Evolutionary conservation across 2,329 filamentous ascomycete genomes (phyloP), one percentile per base, ranked within the genome.

Genomic region (Colletotrichum falcatum): DNA sequence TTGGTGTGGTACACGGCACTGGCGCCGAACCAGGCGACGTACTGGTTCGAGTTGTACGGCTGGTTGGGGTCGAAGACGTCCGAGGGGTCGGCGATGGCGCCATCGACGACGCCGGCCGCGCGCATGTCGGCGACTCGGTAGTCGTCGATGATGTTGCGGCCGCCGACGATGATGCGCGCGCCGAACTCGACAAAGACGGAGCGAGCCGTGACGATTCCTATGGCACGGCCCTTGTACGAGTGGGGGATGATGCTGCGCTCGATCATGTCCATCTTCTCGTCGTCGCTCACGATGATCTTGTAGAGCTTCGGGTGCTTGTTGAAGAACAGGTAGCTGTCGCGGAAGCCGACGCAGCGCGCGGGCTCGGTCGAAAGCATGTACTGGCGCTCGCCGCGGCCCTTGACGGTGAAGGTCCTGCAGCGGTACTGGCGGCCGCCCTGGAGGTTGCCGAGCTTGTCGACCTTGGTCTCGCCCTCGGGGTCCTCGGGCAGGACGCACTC

Each of bases 281-380:
- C 92, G 74, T 99, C 96, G 76, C 95, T 94, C 66, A 98, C 94
- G 76, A 99, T 97, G 77, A 99, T 97, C 84, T 99, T 99, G 88
- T 94, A 96, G 18, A 99, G 91, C 77, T 94, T 91, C 79, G 93
- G 93, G 82, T 99, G 96, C 83, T 98, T 99, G 73, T 96, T 97
- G 86, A 99, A 99, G 87, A 99, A 98, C 33, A 99, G 89, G 78
- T 99, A 99, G 74, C 95, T 98, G 85, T 99, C 96, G 75, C 96
- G 89, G 86, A 99, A 99, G 20, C 96, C 96, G 65, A 97, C 95
- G 77, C 96, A 98, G 74, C 96, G 92, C 30, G 96, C 96, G 6
- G 96, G 97, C 79, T 99, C 96, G 5, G 96, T 99, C 3, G 96
- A 98, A 81, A 99, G 84, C 96, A 99, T 99, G 88, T 99, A 99